Percentiles rank a stretch among this genome's conserved stretches.
Conservation (phyloP, 2,329 filamentous ascomycete species). For the Sclerotinia minor region DNA sequence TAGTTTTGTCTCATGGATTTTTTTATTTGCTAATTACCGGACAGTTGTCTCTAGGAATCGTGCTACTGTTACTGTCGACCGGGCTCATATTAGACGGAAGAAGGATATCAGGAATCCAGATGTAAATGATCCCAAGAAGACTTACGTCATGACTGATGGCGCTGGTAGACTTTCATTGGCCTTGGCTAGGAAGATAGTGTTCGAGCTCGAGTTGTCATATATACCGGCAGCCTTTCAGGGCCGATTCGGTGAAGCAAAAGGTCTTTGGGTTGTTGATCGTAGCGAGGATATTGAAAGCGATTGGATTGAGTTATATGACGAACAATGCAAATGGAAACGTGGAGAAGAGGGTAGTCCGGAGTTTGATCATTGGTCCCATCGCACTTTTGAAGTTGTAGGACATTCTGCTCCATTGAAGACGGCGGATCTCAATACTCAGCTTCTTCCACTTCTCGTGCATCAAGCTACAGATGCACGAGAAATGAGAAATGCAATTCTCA, state of each 20-base stretch:
- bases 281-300: conserved; percentile 48
- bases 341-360: conserved; percentile 46
- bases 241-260: conserved; percentile 72
- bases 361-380: conserved; percentile 47
- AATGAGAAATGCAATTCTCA: conserved; percentile 52
- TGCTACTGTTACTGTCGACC: conserved; percentile 46
- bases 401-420: conserved; percentile 50
- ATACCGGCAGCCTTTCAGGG: conserved; percentile 67
- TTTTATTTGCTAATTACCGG: conserved; percentile 15
- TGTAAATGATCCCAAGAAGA: conserved; percentile 32
- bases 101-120: conserved; percentile 29
- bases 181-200: conserved; percentile 55
- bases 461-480: conserved; percentile 49
- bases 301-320: conserved; percentile 67
- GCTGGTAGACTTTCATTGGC: conserved; percentile 64
- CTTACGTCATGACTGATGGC: conserved; percentile 62
- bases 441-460: conserved; percentile 67
- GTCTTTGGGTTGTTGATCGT: conserved; percentile 68
- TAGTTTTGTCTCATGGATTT: not conserved
- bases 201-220: conserved; percentile 51
- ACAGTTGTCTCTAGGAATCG: conserved; percentile 49
- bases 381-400: conserved; percentile 65
- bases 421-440: conserved; percentile 64
- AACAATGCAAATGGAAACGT: conserved; percentile 68
- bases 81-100: conserved; percentile 48